Evolutionary conservation across 2,329 filamentous ascomycete species (phyloP), one percentile per base, ranked within the genome.

Genomic region (Penicillium sp.): DNA sequence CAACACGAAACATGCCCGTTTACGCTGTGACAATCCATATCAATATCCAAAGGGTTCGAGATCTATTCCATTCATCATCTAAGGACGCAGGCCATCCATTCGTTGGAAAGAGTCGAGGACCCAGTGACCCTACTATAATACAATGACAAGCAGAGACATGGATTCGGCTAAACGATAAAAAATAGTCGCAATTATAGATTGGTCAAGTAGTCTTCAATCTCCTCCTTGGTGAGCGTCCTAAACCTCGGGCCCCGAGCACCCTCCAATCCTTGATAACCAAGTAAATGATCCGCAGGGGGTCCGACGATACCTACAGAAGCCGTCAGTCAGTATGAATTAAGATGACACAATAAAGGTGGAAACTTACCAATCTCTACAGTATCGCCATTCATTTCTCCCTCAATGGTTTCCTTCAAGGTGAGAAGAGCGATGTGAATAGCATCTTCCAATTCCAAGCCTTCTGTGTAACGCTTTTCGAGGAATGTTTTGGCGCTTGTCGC

Each of bases 181-280:
- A 48, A 61, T 24, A 62, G 42, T 51, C 57, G 61, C 64, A 60
- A 66, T 86, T 83, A 97, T 83, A 99, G 85, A 83, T 96, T 97
- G 75, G 94, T 97, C 76, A 99, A 80, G 80, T 99, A 99, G 76
- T 99, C 94, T 81, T 99, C 94, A 71, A 99, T 97, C 80, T 99
- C 94, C 78, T 96, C 91, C 69, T 96, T 91, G 68, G 85, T 96
- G 76, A 99, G 80, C 83, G 96, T 76, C 60, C 74, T 69, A 64
- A 78, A 74, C 43, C 74, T 66, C 21, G 76, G 76, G n/a, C 76
- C 76, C 58, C 66, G 68, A 30, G 72, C 64, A 11, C 70, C 71
- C 56, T 75, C 73, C 35, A 74, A 70, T 38, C 76, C 76, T 59
- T 78, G 91, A 61, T 91, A 89, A 50, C 94, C 94, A 59, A 99